Percentiles rank a stretch among this genome's conserved stretches.
These are phyloP conservation scores for Akanthomyces lecanii DNA, from an alignment of 2,329 filamentous ascomycete genomes.

Conservation along the genomic window DNA sequence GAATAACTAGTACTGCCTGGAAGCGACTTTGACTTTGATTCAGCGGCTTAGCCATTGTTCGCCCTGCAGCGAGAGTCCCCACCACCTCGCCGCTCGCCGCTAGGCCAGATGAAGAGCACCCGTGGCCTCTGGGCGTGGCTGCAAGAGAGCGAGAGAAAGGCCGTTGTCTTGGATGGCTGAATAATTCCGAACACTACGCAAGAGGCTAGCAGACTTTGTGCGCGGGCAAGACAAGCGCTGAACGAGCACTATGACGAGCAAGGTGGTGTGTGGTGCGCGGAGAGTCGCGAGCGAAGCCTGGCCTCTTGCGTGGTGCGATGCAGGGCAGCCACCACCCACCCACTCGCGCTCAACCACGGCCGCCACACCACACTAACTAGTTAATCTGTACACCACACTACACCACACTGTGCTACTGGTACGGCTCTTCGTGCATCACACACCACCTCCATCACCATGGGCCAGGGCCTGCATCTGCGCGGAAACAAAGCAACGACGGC, in stretches of 20 bases:
- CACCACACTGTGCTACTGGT: too few relatives aligned
- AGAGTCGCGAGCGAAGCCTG: not conserved
- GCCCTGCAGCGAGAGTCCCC: slow-evolving; percentile 13
- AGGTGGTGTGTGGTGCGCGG: not conserved
- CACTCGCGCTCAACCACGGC: not conserved
- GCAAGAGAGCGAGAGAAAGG: not conserved
- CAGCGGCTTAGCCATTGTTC: slow-evolving; percentile 13
- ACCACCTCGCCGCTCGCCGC: not conserved
- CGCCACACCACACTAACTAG: not conserved
- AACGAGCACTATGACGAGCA: not conserved
- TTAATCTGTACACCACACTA: not conserved
- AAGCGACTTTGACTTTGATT: slow-evolving; percentile 1
- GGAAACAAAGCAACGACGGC: slow-evolving; percentile 13
- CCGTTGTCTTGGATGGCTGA: not conserved
- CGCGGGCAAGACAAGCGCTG: not conserved
- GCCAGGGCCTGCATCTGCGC: not conserved
- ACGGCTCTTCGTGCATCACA: not conserved
- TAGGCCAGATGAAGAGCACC: slow-evolving; percentile 5
- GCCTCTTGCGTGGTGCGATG: not conserved
- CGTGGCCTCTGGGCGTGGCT: not conserved
- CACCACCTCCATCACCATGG: slow-evolving; percentile 6
- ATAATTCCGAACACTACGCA: not conserved
- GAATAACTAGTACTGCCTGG: not conserved
- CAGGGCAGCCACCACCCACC: not conserved
- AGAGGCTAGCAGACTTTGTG: not conserved